A percentile compares a stretch with the other conserved stretches of the same genome.
phyloP scores from a whole-genome alignment of 139 green algal species.

The Diplosphaera chodatii region DNA sequence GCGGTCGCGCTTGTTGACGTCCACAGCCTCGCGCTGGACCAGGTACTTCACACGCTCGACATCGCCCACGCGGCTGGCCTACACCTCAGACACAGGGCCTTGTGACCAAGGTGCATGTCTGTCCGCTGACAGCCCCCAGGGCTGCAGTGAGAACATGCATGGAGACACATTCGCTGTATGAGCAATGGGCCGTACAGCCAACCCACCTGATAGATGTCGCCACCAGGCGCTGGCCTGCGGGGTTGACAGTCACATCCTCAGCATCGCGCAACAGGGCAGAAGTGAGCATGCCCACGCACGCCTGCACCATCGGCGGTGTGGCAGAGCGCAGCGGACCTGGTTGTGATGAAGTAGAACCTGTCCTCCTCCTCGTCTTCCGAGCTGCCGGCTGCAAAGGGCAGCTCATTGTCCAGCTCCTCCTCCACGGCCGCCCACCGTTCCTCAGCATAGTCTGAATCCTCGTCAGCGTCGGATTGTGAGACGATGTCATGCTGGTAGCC shows the following conservation, averaged over 20 bases:
- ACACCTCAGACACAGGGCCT: no score
- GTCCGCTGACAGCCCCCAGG: no score
- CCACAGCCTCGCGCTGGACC: constrained; percentile 15
- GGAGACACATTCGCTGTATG: no score
- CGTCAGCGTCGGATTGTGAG: background rate
- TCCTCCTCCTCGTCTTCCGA: constrained; percentile 13
- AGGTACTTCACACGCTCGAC: constrained; percentile 15
- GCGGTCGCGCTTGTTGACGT: constrained; percentile 21
- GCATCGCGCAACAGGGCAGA: no score
- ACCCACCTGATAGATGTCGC: constrained; percentile 10
- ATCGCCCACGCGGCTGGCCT: constrained; percentile 15
- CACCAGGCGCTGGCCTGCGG: constrained; percentile 5
- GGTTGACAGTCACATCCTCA: background rate
- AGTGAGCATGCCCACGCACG: no score
- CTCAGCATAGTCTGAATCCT: background rate
- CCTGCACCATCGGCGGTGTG: no score
- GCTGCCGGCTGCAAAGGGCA: background rate
- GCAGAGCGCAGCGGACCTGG: background rate
- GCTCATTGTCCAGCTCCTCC: background rate
- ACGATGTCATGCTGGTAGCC: no score
- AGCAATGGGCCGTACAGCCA: no score
- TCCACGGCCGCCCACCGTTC: constrained; percentile 3
- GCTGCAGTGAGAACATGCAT: no score
- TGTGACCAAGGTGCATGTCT: no score
- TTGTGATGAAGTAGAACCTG: constrained; percentile 19